Evolutionary conservation across 257 asterid species (phyloP).

Genomic region (Cinchona pubescens): DNA sequence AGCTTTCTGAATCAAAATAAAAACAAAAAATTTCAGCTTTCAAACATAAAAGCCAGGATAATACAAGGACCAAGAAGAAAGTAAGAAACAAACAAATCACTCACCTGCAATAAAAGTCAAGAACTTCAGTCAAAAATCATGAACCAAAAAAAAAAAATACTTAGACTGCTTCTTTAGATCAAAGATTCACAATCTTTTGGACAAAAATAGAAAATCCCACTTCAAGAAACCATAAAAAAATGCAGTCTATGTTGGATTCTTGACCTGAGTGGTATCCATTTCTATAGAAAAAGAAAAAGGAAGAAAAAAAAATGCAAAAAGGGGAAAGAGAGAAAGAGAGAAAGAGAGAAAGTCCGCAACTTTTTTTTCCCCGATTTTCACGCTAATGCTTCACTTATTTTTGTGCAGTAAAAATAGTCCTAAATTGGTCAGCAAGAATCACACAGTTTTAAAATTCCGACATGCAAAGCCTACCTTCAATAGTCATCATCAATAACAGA

Average conservation of each 20-base stretch:
- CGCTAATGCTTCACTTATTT: slow-evolving; percentile 15
- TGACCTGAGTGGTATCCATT: slow-evolving; percentile 7
- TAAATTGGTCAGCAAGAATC: slow-evolving; percentile 28
- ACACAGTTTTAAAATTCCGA: slow-evolving; percentile 38
- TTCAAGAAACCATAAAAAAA: slow-evolving; percentile 4
- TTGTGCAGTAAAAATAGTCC: slow-evolving; percentile 3
- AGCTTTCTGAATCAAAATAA: slow-evolving; percentile 18
- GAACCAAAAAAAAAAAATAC: slow-evolving; percentile 9
- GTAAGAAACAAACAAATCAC: not conserved
- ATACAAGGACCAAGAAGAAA: not conserved
- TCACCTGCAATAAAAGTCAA: slow-evolving; percentile 28
- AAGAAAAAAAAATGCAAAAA: slow-evolving; percentile 18
- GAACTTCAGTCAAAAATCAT: slow-evolving; percentile 13
- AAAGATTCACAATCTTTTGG: slow-evolving; percentile 19
- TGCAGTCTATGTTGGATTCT: not conserved
- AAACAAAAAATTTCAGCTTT: slow-evolving; percentile 14
- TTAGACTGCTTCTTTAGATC: slow-evolving; percentile 1
- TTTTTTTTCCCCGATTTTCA: slow-evolving; percentile 46
- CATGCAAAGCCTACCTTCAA: slow-evolving; percentile 39
- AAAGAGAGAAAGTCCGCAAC: slow-evolving; percentile 16
- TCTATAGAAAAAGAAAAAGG: slow-evolving; percentile 4
- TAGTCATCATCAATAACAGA: slow-evolving; percentile 44
- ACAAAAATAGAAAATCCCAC: slow-evolving; percentile 9
- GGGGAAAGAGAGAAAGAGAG: slow-evolving; percentile 1
- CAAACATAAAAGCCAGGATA: not conserved